Base-by-base conservation (phyloP, 140 eudicot species). In the Cichorium intybus region DNA sequence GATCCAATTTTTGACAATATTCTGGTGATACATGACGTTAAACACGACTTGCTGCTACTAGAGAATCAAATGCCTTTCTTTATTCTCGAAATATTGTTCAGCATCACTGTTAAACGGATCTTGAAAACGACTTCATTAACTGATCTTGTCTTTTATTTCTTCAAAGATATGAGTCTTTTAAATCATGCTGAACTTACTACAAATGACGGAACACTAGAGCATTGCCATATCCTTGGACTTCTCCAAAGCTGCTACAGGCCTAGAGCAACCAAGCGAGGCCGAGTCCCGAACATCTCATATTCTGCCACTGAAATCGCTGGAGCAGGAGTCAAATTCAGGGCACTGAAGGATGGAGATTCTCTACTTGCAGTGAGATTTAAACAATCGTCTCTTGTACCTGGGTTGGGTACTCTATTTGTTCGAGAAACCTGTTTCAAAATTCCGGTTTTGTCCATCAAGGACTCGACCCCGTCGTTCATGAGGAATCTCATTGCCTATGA, bases 51-150 rank as follows among this genome's bases (percentile, higher is more conserved):
- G 69, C 49, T 71, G 6, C 45, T 71, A 17, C 52, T 71, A n/a
- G 76, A 71, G 33, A 71, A 71, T 23, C 77, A 70, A 9, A 71
- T 71, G 5, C 77, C 77, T 51, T 62, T 61, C 63, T 71, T 61
- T 53, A 34, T 61, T 33, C 77, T 71, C 14, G 14, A 60, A 10
- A 39, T 2, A 39, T 39, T 39, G 46, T 39, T 39, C 16, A 11
- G 5, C 15, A 11, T 39, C 17, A 39, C 46, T 39, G 12, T 39
- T n/a, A 11, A 39, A 39, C 46, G 46, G 10, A 10, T 39, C 16
- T 35, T 10, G 14, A 11, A 12, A 6, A 10, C 46, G 0, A 10
- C 4, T 39, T 10, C 46, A 12, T 39, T 39, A 39, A 12, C 28
- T 20, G 33, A 29, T 10, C 66, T 56, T 11, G 49, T 69, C 9